Evolutionary conservation across 495 filamentous ascomycete species (phyloP).

Genomic region (Neurospora sp.): DNA sequence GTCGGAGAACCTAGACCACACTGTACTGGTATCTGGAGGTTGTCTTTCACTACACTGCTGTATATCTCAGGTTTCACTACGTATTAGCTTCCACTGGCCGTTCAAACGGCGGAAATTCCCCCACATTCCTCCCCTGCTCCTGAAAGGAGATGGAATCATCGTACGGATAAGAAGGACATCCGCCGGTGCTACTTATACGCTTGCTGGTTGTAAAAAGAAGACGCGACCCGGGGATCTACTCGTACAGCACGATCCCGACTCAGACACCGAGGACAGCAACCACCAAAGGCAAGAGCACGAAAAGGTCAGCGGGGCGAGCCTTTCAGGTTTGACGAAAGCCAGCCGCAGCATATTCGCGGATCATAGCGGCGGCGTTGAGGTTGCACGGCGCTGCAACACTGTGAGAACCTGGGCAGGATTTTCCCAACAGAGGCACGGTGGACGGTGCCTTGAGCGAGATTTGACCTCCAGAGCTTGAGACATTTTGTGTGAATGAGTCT

Average conservation of each 20-base stretch:
- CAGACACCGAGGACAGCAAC: conserved; percentile 2
- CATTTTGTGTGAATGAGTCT: conserved; percentile 7
- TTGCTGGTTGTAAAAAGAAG: conserved; percentile 13
- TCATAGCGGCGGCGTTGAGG: conserved; percentile 21
- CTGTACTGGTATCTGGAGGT: neutral
- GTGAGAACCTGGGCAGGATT: conserved; percentile 13
- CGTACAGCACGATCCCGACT: conserved; percentile 20
- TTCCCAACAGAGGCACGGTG: conserved; percentile 2
- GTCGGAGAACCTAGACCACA: neutral
- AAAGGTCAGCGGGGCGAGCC: neutral
- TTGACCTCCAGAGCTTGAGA: conserved; percentile 11
- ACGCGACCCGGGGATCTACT: conserved; percentile 6
- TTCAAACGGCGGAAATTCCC: conserved; percentile 6
- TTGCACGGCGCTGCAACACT: conserved; percentile 26
- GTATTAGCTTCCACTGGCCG: neutral
- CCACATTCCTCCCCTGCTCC: conserved; percentile 5
- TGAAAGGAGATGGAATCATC: neutral
- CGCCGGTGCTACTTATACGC: conserved; percentile 21
- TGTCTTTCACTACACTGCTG: neutral
- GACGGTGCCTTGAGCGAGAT: conserved; percentile 7
- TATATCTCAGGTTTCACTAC: neutral
- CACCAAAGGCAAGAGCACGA: conserved; percentile 6
- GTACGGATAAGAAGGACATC: conserved; percentile 10
- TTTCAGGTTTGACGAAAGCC: neutral
- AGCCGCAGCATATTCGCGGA: conserved; percentile 12